phyloP scores from a whole-genome alignment of 441 rosid genomes.

The Flueggea neowawraea region DNA sequence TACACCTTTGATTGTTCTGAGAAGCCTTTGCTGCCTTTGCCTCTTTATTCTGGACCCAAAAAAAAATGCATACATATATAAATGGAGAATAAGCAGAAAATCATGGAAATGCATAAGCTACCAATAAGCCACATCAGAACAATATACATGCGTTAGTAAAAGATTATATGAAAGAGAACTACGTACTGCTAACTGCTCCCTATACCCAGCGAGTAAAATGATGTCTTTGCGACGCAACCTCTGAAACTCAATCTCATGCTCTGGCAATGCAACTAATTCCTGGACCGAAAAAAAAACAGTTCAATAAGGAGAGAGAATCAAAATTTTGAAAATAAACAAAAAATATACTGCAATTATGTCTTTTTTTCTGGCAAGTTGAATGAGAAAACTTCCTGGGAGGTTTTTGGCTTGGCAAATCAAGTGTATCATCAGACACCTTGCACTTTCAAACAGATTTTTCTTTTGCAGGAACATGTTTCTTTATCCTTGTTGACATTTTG shows the following conservation, averaged over 20 bases:
- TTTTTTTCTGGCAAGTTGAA: conserved; percentile 64
- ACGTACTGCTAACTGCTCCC: conserved; percentile 59
- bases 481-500: conserved; percentile 33
- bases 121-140: conserved; percentile 4
- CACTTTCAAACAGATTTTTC: conserved; percentile 37
- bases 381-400: conserved; percentile 67
- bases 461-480: conserved; percentile 27
- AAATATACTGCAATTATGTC: conserved; percentile 26
- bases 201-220: conserved; percentile 64
- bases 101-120: not conserved
- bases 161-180: conserved; percentile 3
- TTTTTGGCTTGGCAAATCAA: conserved; percentile 36
- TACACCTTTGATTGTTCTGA: conserved; percentile 50
- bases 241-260: conserved; percentile 56
- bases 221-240: conserved; percentile 68
- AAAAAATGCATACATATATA: conserved; percentile 7
- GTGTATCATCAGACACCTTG: conserved; percentile 33
- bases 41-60: conserved; percentile 51
- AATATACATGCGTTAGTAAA: not conserved
- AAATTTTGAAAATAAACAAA: too few species aligned
- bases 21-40: conserved; percentile 34
- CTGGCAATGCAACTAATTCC: conserved; percentile 71
- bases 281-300: conserved; percentile 37
- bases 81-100: conserved; percentile 7
- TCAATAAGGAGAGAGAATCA: too few species aligned